Conservation (phyloP, 192 early-diverging fungal genomes). For the Chytriomyces hyalinus region DNA sequence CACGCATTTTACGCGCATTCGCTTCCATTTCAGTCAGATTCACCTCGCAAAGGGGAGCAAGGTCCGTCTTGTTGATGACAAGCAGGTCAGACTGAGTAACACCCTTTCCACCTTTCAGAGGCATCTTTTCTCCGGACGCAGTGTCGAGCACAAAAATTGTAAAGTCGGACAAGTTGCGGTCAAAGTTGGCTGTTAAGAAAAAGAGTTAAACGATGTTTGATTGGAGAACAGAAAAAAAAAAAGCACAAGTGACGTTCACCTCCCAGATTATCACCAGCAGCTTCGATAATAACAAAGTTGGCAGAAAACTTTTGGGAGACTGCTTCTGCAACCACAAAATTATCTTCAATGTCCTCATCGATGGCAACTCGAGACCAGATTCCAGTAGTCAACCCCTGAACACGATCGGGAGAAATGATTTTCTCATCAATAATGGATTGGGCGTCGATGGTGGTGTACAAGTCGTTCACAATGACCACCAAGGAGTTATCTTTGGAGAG, state of each 20-base stretch:
- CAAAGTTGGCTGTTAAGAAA: slow-evolving; percentile 52
- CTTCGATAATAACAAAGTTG: slow-evolving; percentile 87
- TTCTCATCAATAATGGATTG: slow-evolving; percentile 88
- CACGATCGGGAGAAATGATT: slow-evolving; percentile 83
- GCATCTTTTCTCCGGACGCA: slow-evolving; percentile 93
- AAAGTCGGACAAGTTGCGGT: slow-evolving; percentile 77
- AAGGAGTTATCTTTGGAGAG: slow-evolving; percentile 80
- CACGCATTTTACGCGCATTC: slow-evolving; percentile 82
- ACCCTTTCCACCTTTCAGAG: slow-evolving; percentile 97
- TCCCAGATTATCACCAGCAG: slow-evolving; percentile 93
- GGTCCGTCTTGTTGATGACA: slow-evolving; percentile 96
- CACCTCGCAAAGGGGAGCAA: slow-evolving; percentile 88
- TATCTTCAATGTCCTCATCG: slow-evolving; percentile 95
- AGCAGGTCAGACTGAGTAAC: slow-evolving; percentile 95
- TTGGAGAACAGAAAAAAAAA: not conserved
- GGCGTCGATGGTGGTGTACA: slow-evolving; percentile 96
- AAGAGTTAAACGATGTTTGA: not conserved
- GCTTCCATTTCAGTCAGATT: slow-evolving; percentile 87
- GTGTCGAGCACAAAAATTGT: slow-evolving; percentile 98
- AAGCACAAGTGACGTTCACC: slow-evolving; percentile 29
- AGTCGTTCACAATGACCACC: slow-evolving; percentile 94
- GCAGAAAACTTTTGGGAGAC: slow-evolving; percentile 85
- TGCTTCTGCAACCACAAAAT: slow-evolving; percentile 85
- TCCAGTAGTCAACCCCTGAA: slow-evolving; percentile 93
- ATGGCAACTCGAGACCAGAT: slow-evolving; percentile 95